A percentile compares a stretch with the other conserved stretches of the same genome.
Evolutionary conservation across 108 stramenopile genomes (phyloP).

Genomic region (Hondaea fermentalgiana): DNA sequence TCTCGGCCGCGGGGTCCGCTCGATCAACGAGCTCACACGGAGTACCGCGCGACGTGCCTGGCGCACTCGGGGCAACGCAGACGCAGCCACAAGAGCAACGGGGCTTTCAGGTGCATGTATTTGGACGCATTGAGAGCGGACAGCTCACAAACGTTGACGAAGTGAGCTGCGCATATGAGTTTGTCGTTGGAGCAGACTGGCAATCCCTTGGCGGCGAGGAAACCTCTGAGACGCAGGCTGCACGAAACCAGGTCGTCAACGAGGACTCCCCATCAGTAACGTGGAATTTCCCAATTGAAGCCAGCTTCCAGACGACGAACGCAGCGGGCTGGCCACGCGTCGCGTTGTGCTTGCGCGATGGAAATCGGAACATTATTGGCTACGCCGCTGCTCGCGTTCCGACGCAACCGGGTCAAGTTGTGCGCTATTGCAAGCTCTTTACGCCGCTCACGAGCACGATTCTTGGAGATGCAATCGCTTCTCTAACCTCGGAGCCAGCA

Average conservation of each 20-base stretch:
- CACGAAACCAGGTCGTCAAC: neutral
- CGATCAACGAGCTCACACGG: too few relatives aligned
- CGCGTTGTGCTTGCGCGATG: neutral
- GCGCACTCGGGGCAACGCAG: neutral
- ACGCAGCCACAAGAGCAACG: neutral
- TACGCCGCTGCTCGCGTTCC: neutral
- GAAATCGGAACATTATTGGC: neutral
- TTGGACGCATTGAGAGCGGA: neutral
- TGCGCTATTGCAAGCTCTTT: slow-evolving; percentile 1
- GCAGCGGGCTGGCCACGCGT: neutral
- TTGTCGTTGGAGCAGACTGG: neutral
- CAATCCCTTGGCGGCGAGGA: neutral
- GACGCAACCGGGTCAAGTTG: neutral
- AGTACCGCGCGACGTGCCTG: too few relatives aligned
- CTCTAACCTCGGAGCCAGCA: neutral
- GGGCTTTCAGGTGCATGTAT: neutral
- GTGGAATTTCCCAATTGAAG: neutral
- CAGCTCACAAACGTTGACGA: neutral
- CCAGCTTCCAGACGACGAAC: neutral
- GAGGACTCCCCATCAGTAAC: neutral
- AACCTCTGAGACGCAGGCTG: neutral
- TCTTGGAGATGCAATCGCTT: neutral
- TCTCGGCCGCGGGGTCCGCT: too few relatives aligned
- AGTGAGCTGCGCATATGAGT: neutral
- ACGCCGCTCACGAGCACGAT: neutral